phyloP scores from a whole-genome alignment of 768 basidiomycete species.

The Leccinum obscurum region DNA sequence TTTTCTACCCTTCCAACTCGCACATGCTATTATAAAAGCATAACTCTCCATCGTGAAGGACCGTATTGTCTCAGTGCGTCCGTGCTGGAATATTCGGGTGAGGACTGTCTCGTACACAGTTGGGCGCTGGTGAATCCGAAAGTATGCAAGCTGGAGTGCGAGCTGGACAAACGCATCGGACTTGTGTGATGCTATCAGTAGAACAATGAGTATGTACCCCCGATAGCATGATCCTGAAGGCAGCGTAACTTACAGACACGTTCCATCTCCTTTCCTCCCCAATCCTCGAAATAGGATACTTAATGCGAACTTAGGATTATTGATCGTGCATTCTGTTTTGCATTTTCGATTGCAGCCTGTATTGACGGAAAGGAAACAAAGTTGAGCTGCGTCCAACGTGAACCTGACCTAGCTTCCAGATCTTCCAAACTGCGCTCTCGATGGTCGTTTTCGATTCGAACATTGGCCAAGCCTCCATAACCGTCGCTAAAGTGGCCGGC shows the following conservation, averaged over 20 bases:
- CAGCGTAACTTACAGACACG: conserved; percentile 50
- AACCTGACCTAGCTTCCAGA: conserved; percentile 18
- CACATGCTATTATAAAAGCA: conserved; percentile 43
- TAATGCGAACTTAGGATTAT: conserved; percentile 77
- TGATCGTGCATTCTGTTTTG: conserved; percentile 52
- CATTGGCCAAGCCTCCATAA: conserved; percentile 55
- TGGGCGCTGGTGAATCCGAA: conserved; percentile 69
- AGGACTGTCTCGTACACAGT: conserved; percentile 93
- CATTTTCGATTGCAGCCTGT: conserved; percentile 53
- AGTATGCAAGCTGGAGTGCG: conserved; percentile 90
- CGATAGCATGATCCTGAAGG: not conserved
- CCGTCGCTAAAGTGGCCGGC: too few relatives aligned
- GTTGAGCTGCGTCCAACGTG: conserved; percentile 61
- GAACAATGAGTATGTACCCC: not conserved
- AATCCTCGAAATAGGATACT: conserved; percentile 78
- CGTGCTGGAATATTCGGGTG: conserved; percentile 82
- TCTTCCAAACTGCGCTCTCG: conserved; percentile 6
- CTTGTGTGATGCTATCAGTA: conserved; percentile 45
- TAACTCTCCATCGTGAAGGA: conserved; percentile 72
- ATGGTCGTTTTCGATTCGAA: conserved; percentile 12
- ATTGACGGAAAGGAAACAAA: conserved; percentile 72
- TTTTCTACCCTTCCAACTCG: conserved; percentile 17
- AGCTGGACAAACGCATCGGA: conserved; percentile 92
- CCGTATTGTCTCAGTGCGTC: conserved; percentile 89
- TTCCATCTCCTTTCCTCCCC: conserved; percentile 88